Conservation (phyloP, 495 filamentous ascomycete genomes). For the Penicillium canariense region DNA sequence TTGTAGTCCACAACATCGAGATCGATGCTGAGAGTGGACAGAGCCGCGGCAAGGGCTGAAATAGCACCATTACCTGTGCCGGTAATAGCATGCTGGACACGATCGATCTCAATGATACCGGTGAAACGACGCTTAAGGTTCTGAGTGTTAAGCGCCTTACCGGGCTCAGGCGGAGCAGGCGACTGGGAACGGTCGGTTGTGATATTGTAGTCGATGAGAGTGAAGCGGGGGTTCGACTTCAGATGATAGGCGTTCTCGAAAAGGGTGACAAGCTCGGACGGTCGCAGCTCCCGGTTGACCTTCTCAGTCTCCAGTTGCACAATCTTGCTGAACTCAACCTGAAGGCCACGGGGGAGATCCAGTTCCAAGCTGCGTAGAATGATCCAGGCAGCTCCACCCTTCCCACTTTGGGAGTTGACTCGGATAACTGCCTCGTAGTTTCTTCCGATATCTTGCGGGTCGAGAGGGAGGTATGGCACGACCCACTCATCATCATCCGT, state of each 20-base stretch:
- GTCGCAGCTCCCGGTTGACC: constrained; percentile 75
- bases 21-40: constrained; percentile 78
- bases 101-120: constrained; percentile 85
- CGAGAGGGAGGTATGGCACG: constrained; percentile 90
- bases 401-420: constrained; percentile 94
- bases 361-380: constrained; percentile 85
- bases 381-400: constrained; percentile 94
- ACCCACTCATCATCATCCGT: constrained; percentile 61
- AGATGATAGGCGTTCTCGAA: constrained; percentile 88
- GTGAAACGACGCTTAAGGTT: constrained; percentile 80
- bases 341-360: constrained; percentile 88
- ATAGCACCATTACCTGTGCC: constrained; percentile 89
- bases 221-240: constrained; percentile 76
- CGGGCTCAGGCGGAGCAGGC: constrained; percentile 65
- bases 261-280: constrained; percentile 78
- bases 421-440: constrained; percentile 97
- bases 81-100: constrained; percentile 69
- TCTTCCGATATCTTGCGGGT: constrained; percentile 89
- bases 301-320: constrained; percentile 76
- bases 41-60: constrained; percentile 80
- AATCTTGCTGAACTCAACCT: constrained; percentile 85
- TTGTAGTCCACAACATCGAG: constrained; percentile 94
- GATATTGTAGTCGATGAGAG: constrained; percentile 89
- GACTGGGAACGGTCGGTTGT: constrained; percentile 77
- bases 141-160: constrained; percentile 68